Percentiles rank a stretch among this genome's conserved stretches.
Evolutionary conservation across 768 basidiomycete species (phyloP).

Genomic region (Hygrocybe punicea): DNA sequence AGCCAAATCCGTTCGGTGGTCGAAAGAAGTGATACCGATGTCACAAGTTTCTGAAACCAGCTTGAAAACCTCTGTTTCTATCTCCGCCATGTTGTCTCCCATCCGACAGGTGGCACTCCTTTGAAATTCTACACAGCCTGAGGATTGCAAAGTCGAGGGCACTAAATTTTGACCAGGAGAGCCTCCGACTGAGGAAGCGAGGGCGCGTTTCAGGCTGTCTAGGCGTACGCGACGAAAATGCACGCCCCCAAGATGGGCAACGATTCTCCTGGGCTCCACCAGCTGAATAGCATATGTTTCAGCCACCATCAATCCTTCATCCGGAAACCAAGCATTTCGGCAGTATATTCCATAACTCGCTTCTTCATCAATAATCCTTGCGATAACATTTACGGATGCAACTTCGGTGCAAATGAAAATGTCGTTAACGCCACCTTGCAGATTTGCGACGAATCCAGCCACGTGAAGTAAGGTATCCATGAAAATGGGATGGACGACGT

Average conservation of each 20-base stretch:
- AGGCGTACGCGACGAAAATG: constrained; percentile 57
- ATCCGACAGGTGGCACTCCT: background rate
- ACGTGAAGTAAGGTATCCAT: constrained; percentile 65
- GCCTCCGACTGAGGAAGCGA: constrained; percentile 31
- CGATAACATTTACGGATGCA: constrained; percentile 46
- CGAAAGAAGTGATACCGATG: constrained; percentile 33
- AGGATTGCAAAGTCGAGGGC: background rate
- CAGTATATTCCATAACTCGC: constrained; percentile 52
- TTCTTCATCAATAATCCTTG: constrained; percentile 39
- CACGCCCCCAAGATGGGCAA: constrained; percentile 56
- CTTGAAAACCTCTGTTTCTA: constrained; percentile 30
- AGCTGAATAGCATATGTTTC: constrained; percentile 51
- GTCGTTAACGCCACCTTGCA: constrained; percentile 47
- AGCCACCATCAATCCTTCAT: constrained; percentile 45
- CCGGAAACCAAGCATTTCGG: constrained; percentile 41
- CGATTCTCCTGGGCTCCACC: constrained; percentile 37
- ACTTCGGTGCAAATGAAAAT: constrained; percentile 64
- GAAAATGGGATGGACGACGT: constrained; percentile 54
- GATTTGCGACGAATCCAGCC: constrained; percentile 67
- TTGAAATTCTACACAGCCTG: background rate
- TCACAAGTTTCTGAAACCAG: constrained; percentile 44
- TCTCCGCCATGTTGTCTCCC: constrained; percentile 10
- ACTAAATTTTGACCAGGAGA: background rate
- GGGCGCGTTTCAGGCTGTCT: constrained; percentile 44
- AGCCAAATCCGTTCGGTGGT: constrained; percentile 43